Percentiles rank a stretch among this genome's conserved stretches.
phyloP scores from a whole-genome alignment of 23 red algal species.

The Cyanidioschyzon merolae region DNA sequence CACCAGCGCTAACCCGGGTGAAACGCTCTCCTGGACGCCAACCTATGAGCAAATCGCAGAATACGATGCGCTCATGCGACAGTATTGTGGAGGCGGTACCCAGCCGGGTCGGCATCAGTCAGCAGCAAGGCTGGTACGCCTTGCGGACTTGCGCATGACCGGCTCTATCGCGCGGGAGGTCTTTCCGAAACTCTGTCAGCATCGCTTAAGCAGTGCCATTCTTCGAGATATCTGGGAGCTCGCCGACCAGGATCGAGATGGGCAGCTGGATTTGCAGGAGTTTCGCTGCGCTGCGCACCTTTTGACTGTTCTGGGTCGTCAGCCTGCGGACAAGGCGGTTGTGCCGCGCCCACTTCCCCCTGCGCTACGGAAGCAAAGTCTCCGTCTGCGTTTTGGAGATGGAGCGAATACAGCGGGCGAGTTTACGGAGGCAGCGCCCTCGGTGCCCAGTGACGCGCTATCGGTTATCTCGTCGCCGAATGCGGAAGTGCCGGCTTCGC shows the following conservation, averaged over 20 bases:
- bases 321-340: background rate
- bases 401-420: background rate
- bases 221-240: constrained; percentile 73
- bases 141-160: constrained; percentile 38
- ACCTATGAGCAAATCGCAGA: constrained; percentile 30
- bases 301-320: constrained; percentile 38
- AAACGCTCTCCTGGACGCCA: constrained; percentile 40
- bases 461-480: background rate
- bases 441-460: background rate
- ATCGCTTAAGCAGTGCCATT: constrained; percentile 34
- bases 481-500: background rate
- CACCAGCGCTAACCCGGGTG: background rate
- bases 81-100: background rate
- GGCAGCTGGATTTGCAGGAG: constrained; percentile 60
- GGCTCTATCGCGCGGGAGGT: constrained; percentile 30
- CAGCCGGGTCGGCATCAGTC: constrained; percentile 20
- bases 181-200: constrained; percentile 44
- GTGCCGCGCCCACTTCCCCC: constrained; percentile 31
- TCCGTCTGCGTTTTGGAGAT: constrained; percentile 6
- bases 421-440: background rate
- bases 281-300: constrained; percentile 80
- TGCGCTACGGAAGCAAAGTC: constrained; percentile 14
- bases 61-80: constrained; percentile 48
- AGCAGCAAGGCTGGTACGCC: constrained; percentile 15
- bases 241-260: constrained; percentile 67